Evolutionary conservation across 2,329 filamentous ascomycete species (phyloP).

Genomic region (Xylariales sp.): DNA sequence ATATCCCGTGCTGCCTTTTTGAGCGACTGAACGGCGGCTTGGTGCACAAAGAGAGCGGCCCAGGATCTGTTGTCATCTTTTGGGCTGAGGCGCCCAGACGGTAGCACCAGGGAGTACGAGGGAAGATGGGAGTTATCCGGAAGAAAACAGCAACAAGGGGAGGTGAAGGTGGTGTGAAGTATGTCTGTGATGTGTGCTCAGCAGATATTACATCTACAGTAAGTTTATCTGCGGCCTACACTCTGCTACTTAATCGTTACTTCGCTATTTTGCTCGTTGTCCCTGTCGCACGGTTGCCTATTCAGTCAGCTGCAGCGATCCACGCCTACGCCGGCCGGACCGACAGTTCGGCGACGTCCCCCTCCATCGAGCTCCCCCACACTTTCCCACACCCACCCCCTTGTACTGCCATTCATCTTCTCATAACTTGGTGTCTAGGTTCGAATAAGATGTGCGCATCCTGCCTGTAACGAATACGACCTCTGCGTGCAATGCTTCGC

Average conservation of each 20-base stretch:
- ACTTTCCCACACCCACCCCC: not conserved
- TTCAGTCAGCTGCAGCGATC: conserved; percentile 4
- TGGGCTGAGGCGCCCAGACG: conserved; percentile 4
- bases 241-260: not conserved
- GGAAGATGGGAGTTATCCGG: conserved; percentile 82
- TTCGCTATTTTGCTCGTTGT: no score
- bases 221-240: conserved; percentile 33
- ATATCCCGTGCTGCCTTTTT: no score
- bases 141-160: conserved; percentile 88
- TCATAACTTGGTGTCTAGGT: conserved; percentile 53
- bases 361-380: not conserved
- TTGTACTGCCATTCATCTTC: not conserved
- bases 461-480: conserved; percentile 87
- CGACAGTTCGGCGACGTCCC: not conserved
- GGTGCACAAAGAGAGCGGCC: no score
- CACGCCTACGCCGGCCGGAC: conserved; percentile 3
- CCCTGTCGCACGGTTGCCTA: not conserved
- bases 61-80: no score
- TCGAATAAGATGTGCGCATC: conserved; percentile 85
- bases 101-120: conserved; percentile 1
- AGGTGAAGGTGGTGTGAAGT: conserved; percentile 87
- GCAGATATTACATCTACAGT: conserved; percentile 96
- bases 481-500: conserved; percentile 95
- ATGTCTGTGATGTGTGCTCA: conserved; percentile 95
- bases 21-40: no score